A percentile compares a stretch with the other conserved stretches of the same genome.
Conservation (phyloP, 108 stramenopile genomes). For the Epithemia pelagica region DNA sequence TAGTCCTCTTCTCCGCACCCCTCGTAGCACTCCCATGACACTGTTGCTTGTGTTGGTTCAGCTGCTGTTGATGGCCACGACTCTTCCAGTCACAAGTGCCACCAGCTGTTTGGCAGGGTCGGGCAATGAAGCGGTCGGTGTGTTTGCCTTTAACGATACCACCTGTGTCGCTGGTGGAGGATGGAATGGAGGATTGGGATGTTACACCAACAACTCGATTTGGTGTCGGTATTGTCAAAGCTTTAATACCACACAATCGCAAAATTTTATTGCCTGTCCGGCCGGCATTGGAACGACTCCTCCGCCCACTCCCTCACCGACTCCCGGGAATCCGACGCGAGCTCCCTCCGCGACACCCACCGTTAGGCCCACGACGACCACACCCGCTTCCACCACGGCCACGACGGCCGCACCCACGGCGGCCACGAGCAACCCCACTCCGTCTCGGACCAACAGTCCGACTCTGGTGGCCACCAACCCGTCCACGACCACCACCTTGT, state of each 20-base stretch:
- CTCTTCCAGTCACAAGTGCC: not conserved
- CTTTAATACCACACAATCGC: not conserved
- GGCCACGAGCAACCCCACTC: not conserved
- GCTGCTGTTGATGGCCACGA: not conserved
- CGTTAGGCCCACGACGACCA: not conserved
- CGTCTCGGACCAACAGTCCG: not conserved
- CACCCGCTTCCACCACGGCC: not conserved
- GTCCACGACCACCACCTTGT: not conserved
- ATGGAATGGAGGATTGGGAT: constrained; percentile 1
- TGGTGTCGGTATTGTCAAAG: not conserved
- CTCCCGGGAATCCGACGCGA: not conserved
- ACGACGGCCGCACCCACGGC: not conserved
- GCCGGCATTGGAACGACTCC: too few relatives aligned
- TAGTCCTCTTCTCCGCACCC: too few relatives aligned
- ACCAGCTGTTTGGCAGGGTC: not conserved
- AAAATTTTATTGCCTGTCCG: too few relatives aligned
- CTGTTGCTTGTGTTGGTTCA: not conserved
- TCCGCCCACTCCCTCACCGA: too few relatives aligned
- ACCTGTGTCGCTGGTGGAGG: not conserved
- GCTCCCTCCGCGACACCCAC: not conserved
- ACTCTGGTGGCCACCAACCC: not conserved
- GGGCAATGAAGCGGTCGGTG: not conserved
- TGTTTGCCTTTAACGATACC: not conserved
- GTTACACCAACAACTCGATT: not conserved
- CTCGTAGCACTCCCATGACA: too few relatives aligned